Evolutionary conservation across 139 green algal species (phyloP).

Genomic region (Chlamydomonas sp.): DNA sequence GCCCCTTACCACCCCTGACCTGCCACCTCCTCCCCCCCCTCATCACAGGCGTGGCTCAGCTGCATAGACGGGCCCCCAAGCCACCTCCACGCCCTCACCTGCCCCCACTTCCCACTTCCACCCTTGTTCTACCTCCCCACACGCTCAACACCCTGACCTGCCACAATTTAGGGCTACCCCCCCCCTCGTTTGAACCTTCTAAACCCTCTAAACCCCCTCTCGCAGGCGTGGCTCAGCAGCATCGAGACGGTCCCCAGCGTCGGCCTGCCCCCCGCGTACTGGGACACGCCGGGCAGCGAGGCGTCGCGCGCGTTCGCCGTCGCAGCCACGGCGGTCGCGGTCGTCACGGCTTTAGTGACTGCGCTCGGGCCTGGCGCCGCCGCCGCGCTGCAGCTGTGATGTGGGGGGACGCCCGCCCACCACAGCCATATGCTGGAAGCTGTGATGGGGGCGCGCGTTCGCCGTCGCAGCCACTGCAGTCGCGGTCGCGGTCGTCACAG

Average conservation of each 20-base stretch:
- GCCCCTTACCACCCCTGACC: no score
- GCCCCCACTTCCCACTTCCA: neutral
- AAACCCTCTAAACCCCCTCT: no score
- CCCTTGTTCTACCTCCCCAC: neutral
- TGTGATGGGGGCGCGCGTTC: no score
- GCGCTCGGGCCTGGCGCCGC: neutral
- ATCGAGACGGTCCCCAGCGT: neutral
- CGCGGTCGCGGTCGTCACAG: neutral
- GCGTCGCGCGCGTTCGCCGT: neutral
- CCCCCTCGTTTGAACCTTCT: neutral
- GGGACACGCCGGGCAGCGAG: neutral
- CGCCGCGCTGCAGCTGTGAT: no score
- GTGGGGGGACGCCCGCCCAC: no score
- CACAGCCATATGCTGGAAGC: no score
- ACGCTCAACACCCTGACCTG: neutral
- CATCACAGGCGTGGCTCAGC: neutral
- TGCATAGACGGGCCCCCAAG: neutral
- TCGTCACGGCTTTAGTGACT: neutral
- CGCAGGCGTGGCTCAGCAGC: conserved; percentile 4
- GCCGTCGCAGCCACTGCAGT: no score
- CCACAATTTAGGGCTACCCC: neutral
- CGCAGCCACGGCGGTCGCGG: neutral
- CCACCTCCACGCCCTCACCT: neutral
- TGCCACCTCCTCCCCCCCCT: no score
- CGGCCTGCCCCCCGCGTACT: neutral